A percentile compares a stretch with the other conserved stretches of the same genome.
These are phyloP conservation scores for Corynascus novoguineensis DNA, from an alignment of 495 filamentous ascomycete genomes.

Conservation along the genomic window DNA sequence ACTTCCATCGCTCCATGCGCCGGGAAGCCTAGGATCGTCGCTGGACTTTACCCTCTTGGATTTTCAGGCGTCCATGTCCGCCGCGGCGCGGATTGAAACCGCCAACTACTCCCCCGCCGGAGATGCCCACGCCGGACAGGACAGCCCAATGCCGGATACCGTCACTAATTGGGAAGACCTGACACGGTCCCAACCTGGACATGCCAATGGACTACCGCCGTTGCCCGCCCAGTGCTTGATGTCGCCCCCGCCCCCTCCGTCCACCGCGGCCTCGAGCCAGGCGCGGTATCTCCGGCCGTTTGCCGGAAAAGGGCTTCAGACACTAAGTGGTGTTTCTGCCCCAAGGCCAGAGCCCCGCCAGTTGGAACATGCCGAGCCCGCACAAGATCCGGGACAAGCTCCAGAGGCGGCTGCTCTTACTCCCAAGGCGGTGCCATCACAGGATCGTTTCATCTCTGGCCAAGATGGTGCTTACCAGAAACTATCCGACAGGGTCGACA, in stretches of 20 bases:
- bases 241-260: constrained; percentile 39
- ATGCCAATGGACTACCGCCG: constrained; percentile 36
- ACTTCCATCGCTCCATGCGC: constrained; percentile 32
- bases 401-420: neutral
- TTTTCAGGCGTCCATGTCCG: constrained; percentile 22
- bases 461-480: constrained; percentile 29
- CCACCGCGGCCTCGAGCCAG: constrained; percentile 42
- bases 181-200: constrained; percentile 34
- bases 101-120: constrained; percentile 20
- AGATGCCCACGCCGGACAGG: constrained; percentile 21
- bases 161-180: constrained; percentile 40
- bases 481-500: constrained; percentile 38
- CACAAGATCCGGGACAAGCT: constrained; percentile 12
- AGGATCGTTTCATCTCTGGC: constrained; percentile 5
- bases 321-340: constrained; percentile 37
- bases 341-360: constrained; percentile 29
- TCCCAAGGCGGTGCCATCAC: constrained; percentile 12
- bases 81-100: constrained; percentile 15
- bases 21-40: constrained; percentile 27
- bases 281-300: constrained; percentile 45
- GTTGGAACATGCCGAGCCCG: constrained; percentile 9
- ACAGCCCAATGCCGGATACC: constrained; percentile 47
- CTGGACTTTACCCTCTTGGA: constrained; percentile 33
- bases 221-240: constrained; percentile 50
- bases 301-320: constrained; percentile 42